These are phyloP conservation scores for Alternaria brassicae DNA, from an alignment of 2,329 filamentous ascomycete genomes.

Conservation along the genomic window DNA sequence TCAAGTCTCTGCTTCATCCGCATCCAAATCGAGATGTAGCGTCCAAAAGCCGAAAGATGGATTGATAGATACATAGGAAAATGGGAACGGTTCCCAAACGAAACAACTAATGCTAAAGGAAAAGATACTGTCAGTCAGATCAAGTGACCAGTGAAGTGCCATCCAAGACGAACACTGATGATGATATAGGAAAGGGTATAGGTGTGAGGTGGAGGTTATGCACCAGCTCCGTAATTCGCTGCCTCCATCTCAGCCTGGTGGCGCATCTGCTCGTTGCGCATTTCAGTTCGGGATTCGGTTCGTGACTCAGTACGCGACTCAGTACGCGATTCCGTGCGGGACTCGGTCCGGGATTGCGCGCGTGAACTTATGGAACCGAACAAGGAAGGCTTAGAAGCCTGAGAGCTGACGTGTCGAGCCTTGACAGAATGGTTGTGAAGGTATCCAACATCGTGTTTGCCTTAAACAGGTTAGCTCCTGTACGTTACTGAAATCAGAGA, in stretches of 20 bases:
- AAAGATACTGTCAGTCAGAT: slow-evolving; percentile 43
- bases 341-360: slow-evolving; percentile 39
- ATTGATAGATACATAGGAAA: slow-evolving; percentile 46
- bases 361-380: slow-evolving; percentile 46
- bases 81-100: slow-evolving; percentile 22
- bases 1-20: slow-evolving; percentile 28
- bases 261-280: slow-evolving; percentile 33
- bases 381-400: slow-evolving; percentile 37
- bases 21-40: slow-evolving; percentile 38
- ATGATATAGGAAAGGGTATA: slow-evolving; percentile 16
- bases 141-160: slow-evolving; percentile 29
- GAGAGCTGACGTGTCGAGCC: slow-evolving; percentile 37
- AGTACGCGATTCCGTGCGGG: slow-evolving; percentile 25
- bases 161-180: slow-evolving; percentile 5
- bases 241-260: slow-evolving; percentile 38
- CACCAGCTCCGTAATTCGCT: slow-evolving; percentile 37
- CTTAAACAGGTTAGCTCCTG: slow-evolving; percentile 33
- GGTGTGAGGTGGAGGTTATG: slow-evolving; percentile 26
- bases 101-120: slow-evolving; percentile 35
- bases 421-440: slow-evolving; percentile 47
- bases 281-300: slow-evolving; percentile 27
- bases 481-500: slow-evolving; percentile 6
- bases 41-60: slow-evolving; percentile 36
- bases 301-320: slow-evolving; percentile 39
- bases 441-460: slow-evolving; percentile 61